Base-by-base conservation (phyloP, 768 basidiomycete genomes). In the Hysterangium stoloniferum region DNA sequence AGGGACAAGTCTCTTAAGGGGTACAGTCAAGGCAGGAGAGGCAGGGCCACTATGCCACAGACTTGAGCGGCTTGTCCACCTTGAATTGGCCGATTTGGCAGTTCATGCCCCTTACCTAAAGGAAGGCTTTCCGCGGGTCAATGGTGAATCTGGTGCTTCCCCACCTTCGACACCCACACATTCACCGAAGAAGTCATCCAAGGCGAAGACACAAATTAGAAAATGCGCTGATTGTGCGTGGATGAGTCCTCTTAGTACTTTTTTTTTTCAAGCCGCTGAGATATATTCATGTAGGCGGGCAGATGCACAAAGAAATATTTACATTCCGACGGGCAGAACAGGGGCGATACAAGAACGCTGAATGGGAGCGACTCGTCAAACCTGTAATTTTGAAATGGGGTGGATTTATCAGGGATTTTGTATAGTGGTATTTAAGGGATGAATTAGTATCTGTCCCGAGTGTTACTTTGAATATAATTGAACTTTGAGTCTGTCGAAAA, bases 331-430 rank as follows among this genome's bases (percentile, higher is more conserved):
- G 80, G 37, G 73, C 79, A 45, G 66, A 61, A 33, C 63, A 60
- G 7, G 85, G 84, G 0, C 62, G 52, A 28, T 75, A 79, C 58
- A 71, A 75, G 53, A 80, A 79, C 6, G 77, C 70, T 54, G 89
- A 90, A 64, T 90, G 84, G 82, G 82, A 87, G 47, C 54, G 64
- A 11, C 71, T 90, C 27, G 84, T 91, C 33, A 79, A 77, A 55
- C 84, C 84, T 35, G 78, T 89, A 4, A 77, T 91, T 45, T 78
- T 85, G 61, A 78, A 78, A 45, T 91, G 88, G 88, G 88, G 83
- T 2, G 68, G 54, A 24, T 91, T 86, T 53, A 70, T 77, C n/a
- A 62, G 63, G 46, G 59, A 56, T 0, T 69, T 64, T 54, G 43
- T 65, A 11, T 64, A 34, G 31, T 34, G 20, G 3, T 36, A 36